Evolutionary conservation across 169 alveolate genomes (phyloP).

Genomic region (Eimeria maxima): DNA sequence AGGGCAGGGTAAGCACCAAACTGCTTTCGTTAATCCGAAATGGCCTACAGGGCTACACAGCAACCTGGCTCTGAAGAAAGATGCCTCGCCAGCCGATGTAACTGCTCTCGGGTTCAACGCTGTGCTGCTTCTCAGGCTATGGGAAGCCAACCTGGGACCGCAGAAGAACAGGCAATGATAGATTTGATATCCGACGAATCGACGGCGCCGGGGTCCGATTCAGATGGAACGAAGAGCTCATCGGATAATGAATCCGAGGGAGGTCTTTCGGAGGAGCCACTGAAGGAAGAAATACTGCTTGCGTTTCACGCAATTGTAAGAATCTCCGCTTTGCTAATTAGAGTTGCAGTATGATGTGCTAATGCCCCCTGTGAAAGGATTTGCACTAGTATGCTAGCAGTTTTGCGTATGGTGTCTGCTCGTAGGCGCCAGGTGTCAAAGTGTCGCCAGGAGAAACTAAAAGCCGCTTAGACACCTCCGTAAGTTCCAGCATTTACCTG

Average conservation of each 20-base stretch:
- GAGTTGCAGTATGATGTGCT: neutral
- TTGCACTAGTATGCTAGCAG: neutral
- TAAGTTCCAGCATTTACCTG: neutral
- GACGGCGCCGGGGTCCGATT: neutral
- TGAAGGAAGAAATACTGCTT: neutral
- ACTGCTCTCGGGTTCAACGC: neutral
- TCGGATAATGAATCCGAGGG: neutral
- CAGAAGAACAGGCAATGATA: constrained; percentile 52
- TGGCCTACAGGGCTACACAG: neutral
- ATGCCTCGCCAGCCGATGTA: neutral
- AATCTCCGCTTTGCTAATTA: neutral
- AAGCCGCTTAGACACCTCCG: constrained; percentile 22
- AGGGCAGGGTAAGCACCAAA: constrained; percentile 12
- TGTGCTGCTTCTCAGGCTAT: neutral
- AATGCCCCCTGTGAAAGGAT: neutral
- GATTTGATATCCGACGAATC: constrained; percentile 34
- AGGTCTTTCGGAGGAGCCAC: constrained; percentile 6
- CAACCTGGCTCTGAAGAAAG: neutral
- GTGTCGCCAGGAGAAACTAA: constrained; percentile 2
- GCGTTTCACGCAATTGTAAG: constrained; percentile 41
- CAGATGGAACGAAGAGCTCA: neutral
- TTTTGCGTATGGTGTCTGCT: neutral
- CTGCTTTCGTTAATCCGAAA: neutral
- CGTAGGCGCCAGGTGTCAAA: constrained; percentile 33
- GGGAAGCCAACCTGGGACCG: constrained; percentile 18